Evolutionary conservation across 2,329 filamentous ascomycete genomes (phyloP), one percentile per base, ranked within the genome.

Genomic region (Colletotrichum euphorbiae): DNA sequence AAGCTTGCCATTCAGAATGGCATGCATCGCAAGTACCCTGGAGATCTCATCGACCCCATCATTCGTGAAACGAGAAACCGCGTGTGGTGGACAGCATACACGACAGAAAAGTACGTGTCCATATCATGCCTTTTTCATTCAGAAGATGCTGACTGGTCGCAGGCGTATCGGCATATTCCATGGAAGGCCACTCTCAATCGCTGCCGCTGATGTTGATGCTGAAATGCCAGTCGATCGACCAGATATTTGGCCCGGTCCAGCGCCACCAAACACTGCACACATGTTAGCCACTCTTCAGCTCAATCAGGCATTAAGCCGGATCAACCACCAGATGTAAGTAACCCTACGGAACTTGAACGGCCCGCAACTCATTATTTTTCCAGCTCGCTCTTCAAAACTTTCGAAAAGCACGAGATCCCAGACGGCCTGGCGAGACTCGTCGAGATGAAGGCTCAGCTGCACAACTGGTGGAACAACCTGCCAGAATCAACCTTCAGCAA

Each of bases 1-100:
- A 87, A 86, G 67, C 77, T 89, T 66, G 86, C 85, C 2, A 87
- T 88, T 13, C 85, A 88, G 69, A 88, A 88, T 72, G 86, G 86
- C 9, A 87, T 89, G 85, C 86, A 89, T 70, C 79, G 86, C 55
- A 83, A 79, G 61, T 84, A 83, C 65, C 76, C 80, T 1, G 83
- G 82, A 2, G 80, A 82, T 56, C 82, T 79, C 0, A 77, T 87
- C 11, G 82, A 84, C 33, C 76, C 81, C 11, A 78, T 79, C 33
- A 81, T 84, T 68, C 78, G 84, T 13, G 85, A 88, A 77, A 83
- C 81, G 3, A 79, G 85, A 17, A 87, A 86, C 71, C 80, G 85
- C 2, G 83, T 88, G 8, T 88, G 85, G 79, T 88, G 85, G 85
- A 87, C 84, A 4, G 81, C 81, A 0, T 88, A 87, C 71, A 85